Evolutionary conservation across 2,329 filamentous ascomycete genomes (phyloP), one percentile per base, ranked within the genome.

Genomic region (Huntiella moniliformis): DNA sequence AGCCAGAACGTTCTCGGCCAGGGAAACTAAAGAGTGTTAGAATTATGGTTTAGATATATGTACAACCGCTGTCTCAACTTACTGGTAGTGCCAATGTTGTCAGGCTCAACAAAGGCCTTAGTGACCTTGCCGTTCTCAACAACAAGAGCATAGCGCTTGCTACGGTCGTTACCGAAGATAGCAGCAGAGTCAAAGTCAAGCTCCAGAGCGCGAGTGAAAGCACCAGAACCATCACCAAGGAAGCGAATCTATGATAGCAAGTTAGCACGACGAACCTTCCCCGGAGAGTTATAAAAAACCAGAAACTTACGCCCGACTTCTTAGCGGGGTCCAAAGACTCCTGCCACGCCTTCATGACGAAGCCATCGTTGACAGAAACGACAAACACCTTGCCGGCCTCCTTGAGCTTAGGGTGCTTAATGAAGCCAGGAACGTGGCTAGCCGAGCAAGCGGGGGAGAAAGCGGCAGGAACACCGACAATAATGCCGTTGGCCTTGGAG

Each of bases 331-430:
- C 86, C 38, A 95, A 70, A 51, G 74, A 68, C 52, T 80, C 73
- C 40, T 66, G 77, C 86, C 87, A 95, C 4, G 86, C 87, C 63
- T 92, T 92, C 73, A 87, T 94, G 39, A 94, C 87, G 60, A 95
- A 95, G 15, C 86, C 75, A 60, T 96, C 88, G 60, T 96, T 96
- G 58, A 95, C 87, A 12, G 82, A 78, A 47, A 96, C 77, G 36
- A 96, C 84, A 57, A 92, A 93, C 39, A 94, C 82, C 56, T 81
- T 70, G 42, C 86, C 87, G 28, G 82, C 84, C 50, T 79, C 69
- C 65, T 82, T 82, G 54, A 92, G 70, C 60, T 79, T 76, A 46
- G 79, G 71, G 58, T 84, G 81, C 57, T 76, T 77, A 61, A 95
- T 80, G 65, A 86, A 96, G 46, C 82, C 82, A 1, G 88, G 88